Conservation (phyloP, 805 yeast genomes). For the Cyberlindnera euphorbiae region DNA sequence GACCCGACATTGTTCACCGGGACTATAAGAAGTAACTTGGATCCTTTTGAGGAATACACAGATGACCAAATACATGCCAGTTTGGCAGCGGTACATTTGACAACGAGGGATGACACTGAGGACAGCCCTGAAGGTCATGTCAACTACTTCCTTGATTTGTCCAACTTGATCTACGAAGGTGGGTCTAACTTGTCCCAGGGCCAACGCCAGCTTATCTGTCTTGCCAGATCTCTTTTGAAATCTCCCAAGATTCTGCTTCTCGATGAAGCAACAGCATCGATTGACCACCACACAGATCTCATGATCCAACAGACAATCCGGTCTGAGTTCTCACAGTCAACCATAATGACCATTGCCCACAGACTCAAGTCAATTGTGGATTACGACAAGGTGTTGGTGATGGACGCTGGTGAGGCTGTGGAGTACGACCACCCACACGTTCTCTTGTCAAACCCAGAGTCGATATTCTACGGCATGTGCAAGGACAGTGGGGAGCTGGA, state of each 20-base stretch:
- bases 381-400: slow-evolving; percentile 53
- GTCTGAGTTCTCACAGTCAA: slow-evolving; percentile 51
- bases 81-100: slow-evolving; percentile 54
- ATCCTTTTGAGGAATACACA: slow-evolving; percentile 54
- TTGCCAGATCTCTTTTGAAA: slow-evolving; percentile 65
- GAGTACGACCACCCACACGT: slow-evolving; percentile 50
- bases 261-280: slow-evolving; percentile 73
- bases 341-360: slow-evolving; percentile 68
- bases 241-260: slow-evolving; percentile 51
- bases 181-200: slow-evolving; percentile 66
- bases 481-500: not conserved
- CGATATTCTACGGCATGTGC: slow-evolving; percentile 40
- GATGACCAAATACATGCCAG: slow-evolving; percentile 61
- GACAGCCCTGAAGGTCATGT: no score
- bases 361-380: slow-evolving; percentile 54
- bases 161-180: slow-evolving; percentile 67
- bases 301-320: slow-evolving; percentile 55
- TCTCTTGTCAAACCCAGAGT: slow-evolving; percentile 31
- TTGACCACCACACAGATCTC: slow-evolving; percentile 63
- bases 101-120: no score
- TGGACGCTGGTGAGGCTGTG: slow-evolving; percentile 48
- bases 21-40: slow-evolving; percentile 60
- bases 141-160: no score
- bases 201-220: slow-evolving; percentile 59
- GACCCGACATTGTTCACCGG: slow-evolving; percentile 75